Conservation (phyloP, 83 land plant species). For the Picea abies region DNA sequence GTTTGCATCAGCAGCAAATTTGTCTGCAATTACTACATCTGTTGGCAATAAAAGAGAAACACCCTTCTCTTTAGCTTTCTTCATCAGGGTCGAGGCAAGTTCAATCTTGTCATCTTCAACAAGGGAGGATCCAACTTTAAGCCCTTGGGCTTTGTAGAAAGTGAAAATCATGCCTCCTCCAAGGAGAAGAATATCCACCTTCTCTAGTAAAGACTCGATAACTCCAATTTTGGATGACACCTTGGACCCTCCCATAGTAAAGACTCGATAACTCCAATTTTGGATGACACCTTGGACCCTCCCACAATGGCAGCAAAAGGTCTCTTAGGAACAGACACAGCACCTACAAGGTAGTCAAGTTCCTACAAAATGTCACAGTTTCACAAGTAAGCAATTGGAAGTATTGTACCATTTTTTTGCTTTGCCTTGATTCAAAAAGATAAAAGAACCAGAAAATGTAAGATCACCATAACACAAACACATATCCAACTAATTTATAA, state of each 20-base stretch:
- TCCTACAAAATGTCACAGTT: slow-evolving; percentile 27
- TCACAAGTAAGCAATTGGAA: not conserved
- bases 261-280: slow-evolving; percentile 82
- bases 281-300: slow-evolving; percentile 88
- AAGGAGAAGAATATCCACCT: slow-evolving; percentile 46
- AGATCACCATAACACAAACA: not conserved
- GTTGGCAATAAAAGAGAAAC: slow-evolving; percentile 76
- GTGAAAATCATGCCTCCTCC: slow-evolving; percentile 61
- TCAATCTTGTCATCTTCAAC: no score
- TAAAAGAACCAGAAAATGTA: not conserved
- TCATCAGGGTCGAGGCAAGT: slow-evolving; percentile 40
- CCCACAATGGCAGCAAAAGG: slow-evolving; percentile 84
- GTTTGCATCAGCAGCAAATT: slow-evolving; percentile 86
- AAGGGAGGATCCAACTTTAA: no score
- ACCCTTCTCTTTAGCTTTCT: slow-evolving; percentile 80
- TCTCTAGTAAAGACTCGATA: slow-evolving; percentile 53
- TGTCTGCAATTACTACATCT: slow-evolving; percentile 86
- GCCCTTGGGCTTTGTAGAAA: no score
- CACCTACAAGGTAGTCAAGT: slow-evolving; percentile 40
- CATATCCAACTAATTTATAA: not conserved
- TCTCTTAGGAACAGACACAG: slow-evolving; percentile 35
- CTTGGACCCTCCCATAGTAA: slow-evolving; percentile 62
- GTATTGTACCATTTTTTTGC: not conserved
- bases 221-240: slow-evolving; percentile 65
- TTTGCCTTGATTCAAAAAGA: not conserved